phyloP scores from a whole-genome alignment of 148 eudicot genomes.

The Heliamphora exappendiculata region DNA sequence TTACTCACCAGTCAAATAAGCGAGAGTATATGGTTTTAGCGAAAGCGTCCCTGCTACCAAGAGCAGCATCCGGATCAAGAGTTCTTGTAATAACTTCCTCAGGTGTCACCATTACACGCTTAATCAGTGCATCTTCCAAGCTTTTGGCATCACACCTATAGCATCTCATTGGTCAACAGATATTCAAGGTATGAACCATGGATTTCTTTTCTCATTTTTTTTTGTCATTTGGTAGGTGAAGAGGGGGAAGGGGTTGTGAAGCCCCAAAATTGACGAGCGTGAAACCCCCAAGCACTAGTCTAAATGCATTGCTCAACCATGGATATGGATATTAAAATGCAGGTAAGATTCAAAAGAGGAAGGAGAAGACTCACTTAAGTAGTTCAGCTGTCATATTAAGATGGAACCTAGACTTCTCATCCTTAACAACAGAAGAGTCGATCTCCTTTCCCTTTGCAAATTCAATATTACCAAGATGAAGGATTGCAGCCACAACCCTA shows the following conservation, averaged over 20 bases:
- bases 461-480: constrained; percentile 92
- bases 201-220: no score
- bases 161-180: constrained; percentile 10
- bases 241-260: no score
- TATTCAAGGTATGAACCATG: background rate
- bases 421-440: constrained; percentile 85
- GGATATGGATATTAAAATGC: background rate
- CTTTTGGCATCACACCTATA: constrained; percentile 84
- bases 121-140: constrained; percentile 87
- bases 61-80: constrained; percentile 80
- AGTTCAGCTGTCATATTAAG: constrained; percentile 75
- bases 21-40: constrained; percentile 96
- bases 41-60: constrained; percentile 84
- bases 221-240: no score
- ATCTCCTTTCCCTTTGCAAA: constrained; percentile 85
- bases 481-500: constrained; percentile 84
- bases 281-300: no score
- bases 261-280: no score
- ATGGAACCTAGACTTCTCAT: constrained; percentile 86
- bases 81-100: constrained; percentile 94
- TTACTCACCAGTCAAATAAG: constrained; percentile 84
- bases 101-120: constrained; percentile 97
- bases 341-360: background rate
- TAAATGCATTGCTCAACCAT: no score
- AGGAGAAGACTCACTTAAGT: constrained; percentile 47